A percentile compares a stretch with the other conserved stretches of the same genome.
These are phyloP conservation scores for Euclidium syriacum DNA, from an alignment of 345 rosid species.

Conservation along the genomic window DNA sequence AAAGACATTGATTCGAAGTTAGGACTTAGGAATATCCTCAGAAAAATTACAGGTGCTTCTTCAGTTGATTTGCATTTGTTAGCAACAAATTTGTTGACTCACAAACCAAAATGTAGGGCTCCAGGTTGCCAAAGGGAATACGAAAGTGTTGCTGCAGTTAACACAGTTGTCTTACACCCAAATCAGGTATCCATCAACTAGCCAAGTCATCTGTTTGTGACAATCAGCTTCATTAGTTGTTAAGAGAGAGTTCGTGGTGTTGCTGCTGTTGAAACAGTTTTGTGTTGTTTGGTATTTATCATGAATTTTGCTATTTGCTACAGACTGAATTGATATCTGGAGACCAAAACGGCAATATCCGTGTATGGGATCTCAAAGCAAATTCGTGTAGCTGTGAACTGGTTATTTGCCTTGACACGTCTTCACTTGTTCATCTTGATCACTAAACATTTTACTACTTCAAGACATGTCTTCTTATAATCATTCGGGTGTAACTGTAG, in stretches of 20 bases:
- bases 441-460: too few species aligned
- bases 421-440: neutral
- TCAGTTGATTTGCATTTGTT: neutral
- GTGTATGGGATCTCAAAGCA: conserved; percentile 97
- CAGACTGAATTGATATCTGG: conserved; percentile 96
- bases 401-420: conserved; percentile 38
- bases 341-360: conserved; percentile 93
- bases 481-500: neutral
- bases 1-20: neutral
- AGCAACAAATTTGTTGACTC: neutral
- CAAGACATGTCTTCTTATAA: too few species aligned
- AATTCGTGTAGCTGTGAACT: conserved; percentile 93
- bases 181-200: conserved; percentile 74
- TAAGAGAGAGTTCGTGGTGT: too few species aligned
- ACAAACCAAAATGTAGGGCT: conserved; percentile 51
- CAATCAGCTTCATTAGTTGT: too few species aligned
- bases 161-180: conserved; percentile 91
- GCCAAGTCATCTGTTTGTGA: neutral
- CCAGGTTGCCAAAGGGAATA: conserved; percentile 97
- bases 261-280: neutral
- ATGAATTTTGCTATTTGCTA: neutral
- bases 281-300: neutral
- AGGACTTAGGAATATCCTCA: neutral
- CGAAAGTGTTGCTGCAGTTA: conserved; percentile 94
- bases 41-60: neutral